These are phyloP conservation scores for Acacia confusa DNA, from an alignment of 306 rosid genomes.

Conservation along the genomic window DNA sequence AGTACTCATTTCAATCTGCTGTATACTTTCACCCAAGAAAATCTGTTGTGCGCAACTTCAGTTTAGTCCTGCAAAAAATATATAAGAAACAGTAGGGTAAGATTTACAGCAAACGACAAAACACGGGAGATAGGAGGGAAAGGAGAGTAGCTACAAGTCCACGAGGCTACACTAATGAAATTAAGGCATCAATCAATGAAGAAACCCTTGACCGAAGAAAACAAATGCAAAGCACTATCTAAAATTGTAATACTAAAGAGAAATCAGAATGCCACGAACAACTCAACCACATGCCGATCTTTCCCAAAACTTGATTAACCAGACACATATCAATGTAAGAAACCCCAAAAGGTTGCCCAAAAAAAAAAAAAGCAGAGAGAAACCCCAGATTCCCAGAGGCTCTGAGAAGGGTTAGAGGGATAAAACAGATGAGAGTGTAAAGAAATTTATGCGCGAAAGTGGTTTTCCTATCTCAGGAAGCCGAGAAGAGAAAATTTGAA, in stretches of 20 bases:
- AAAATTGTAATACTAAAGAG: neutral
- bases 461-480: neutral
- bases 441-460: neutral
- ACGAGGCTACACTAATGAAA: neutral
- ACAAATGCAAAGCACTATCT: neutral
- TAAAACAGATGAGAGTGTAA: neutral
- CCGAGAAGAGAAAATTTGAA: neutral
- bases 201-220: neutral
- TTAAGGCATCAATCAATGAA: neutral
- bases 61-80: constrained; percentile 39
- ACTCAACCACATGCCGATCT: neutral
- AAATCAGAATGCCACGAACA: neutral
- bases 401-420: neutral
- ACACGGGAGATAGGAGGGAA: neutral
- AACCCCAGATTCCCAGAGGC: neutral
- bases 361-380: no score
- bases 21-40: constrained; percentile 19
- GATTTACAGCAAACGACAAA: neutral
- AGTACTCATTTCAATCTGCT: constrained; percentile 53
- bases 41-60: constrained; percentile 29
- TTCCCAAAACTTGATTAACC: neutral
- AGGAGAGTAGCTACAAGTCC: neutral
- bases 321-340: neutral
- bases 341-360: neutral
- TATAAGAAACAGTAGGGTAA: neutral